Evolutionary conservation across 768 basidiomycete genomes (phyloP).

Genomic region (Podaxis pistillaris): DNA sequence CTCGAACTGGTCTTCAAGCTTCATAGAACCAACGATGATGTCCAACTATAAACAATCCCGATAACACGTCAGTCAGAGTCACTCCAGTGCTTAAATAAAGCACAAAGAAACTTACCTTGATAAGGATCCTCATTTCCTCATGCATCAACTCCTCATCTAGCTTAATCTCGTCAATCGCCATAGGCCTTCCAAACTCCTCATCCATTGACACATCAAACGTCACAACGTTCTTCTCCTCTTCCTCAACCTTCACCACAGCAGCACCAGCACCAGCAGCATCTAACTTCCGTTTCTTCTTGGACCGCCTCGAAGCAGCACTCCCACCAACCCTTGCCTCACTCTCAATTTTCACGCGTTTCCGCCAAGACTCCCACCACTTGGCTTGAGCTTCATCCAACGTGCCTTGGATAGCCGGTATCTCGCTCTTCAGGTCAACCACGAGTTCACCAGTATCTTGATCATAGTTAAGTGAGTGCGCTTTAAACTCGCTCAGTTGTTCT

Average conservation of each 20-base stretch:
- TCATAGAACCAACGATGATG: constrained; percentile 90
- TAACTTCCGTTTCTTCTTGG: constrained; percentile 23
- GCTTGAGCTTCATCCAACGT: constrained; percentile 46
- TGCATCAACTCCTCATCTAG: constrained; percentile 62
- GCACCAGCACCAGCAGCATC: constrained; percentile 15
- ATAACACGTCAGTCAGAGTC: constrained; percentile 9
- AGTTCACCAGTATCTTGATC: constrained; percentile 43
- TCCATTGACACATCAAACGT: constrained; percentile 23
- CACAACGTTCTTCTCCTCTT: constrained; percentile 20
- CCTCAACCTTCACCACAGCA: constrained; percentile 19
- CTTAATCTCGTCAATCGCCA: constrained; percentile 59
- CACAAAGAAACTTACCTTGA: constrained; percentile 60
- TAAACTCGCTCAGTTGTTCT: constrained; percentile 83
- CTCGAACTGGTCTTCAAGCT: constrained; percentile 95
- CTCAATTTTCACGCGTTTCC: constrained; percentile 43
- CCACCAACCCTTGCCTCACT: constrained; percentile 15
- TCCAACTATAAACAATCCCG: constrained; percentile 61
- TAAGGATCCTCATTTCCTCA: constrained; percentile 89
- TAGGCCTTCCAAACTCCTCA: constrained; percentile 32
- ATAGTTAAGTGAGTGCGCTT: constrained; percentile 59
- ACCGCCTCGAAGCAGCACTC: constrained; percentile 13
- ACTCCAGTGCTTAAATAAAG: constrained; percentile 1
- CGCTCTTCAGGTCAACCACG: constrained; percentile 14
- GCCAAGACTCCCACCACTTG: constrained; percentile 75
- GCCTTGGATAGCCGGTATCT: constrained; percentile 29